Evolutionary conservation across 345 rosid genomes (phyloP).

Genomic region (Mallotus nudiflorus): DNA sequence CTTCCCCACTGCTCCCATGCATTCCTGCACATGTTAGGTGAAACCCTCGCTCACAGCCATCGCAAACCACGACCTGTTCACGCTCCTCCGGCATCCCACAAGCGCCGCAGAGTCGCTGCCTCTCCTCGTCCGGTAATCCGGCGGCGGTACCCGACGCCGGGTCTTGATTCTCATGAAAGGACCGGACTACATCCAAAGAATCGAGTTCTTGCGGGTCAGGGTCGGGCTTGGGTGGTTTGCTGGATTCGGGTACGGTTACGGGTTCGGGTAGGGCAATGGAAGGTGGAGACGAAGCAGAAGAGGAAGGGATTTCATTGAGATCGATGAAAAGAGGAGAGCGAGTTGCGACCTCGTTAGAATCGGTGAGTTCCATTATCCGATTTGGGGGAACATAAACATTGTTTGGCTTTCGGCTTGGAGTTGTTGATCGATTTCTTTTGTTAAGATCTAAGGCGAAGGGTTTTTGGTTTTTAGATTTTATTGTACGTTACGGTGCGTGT

Average conservation of each 20-base stretch:
- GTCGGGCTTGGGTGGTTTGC: not conserved
- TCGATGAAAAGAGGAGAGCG: constrained; percentile 83
- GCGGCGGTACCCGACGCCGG: constrained; percentile 60
- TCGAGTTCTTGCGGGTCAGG: constrained; percentile 35
- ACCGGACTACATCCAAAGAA: constrained; percentile 58
- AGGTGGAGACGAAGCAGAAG: constrained; percentile 37
- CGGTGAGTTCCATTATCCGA: constrained; percentile 28
- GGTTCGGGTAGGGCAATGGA: not conserved
- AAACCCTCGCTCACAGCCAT: constrained; percentile 88
- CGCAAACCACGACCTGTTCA: constrained; percentile 65
- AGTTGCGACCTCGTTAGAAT: constrained; percentile 22
- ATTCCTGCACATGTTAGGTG: constrained; percentile 61
- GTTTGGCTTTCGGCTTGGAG: constrained; percentile 4
- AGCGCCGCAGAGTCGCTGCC: constrained; percentile 46
- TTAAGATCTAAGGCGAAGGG: not conserved
- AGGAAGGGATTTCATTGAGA: constrained; percentile 95
- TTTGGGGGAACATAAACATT: constrained; percentile 3
- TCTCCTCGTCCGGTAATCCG: constrained; percentile 36
- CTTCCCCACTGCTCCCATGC: constrained; percentile 20
- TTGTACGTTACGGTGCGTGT: too few species aligned
- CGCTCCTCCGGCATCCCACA: constrained; percentile 48
- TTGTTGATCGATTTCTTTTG: not conserved
- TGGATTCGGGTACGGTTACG: constrained; percentile 6
- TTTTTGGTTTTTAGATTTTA: not conserved
- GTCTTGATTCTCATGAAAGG: constrained; percentile 59